phyloP scores from a whole-genome alignment of 2,329 filamentous ascomycete genomes.

The Botryosphaeria dothidea region DNA sequence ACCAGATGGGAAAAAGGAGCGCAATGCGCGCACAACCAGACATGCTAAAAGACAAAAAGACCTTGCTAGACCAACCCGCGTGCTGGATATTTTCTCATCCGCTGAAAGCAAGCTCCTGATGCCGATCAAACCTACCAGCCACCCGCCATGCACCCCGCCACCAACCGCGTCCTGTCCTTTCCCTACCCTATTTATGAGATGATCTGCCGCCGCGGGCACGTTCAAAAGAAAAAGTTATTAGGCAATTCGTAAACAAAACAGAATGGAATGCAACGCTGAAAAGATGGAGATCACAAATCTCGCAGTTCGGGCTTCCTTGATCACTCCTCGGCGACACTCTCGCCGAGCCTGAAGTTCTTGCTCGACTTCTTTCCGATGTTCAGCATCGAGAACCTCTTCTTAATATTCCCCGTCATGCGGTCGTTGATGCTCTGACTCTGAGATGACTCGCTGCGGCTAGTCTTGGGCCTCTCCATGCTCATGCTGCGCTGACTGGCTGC shows the following conservation, averaged over 20 bases:
- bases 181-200: conserved; percentile 1
- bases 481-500: conserved; percentile 21
- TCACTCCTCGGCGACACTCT: conserved; percentile 24
- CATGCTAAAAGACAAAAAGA: neutral
- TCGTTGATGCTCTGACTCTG: conserved; percentile 38
- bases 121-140: neutral
- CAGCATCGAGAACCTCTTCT: conserved; percentile 76
- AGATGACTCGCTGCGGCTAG: conserved; percentile 32
- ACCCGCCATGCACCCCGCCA: neutral
- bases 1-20: neutral
- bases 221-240: conserved; percentile 9
- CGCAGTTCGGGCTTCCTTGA: neutral
- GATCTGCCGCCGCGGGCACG: conserved; percentile 3
- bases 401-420: conserved; percentile 59
- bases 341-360: conserved; percentile 41
- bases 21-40: neutral
- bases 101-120: neutral
- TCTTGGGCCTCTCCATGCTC: conserved; percentile 22
- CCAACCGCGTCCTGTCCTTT: neutral
- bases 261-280: neutral
- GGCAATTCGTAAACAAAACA: conserved; percentile 12
- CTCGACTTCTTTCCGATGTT: conserved; percentile 72
- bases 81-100: conserved; percentile 8
- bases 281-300: neutral
- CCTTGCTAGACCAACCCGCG: neutral